Evolutionary conservation across 2,329 filamentous ascomycete species (phyloP), one percentile per base, ranked within the genome.

Genomic region (Sphaerostilbella broomeana): DNA sequence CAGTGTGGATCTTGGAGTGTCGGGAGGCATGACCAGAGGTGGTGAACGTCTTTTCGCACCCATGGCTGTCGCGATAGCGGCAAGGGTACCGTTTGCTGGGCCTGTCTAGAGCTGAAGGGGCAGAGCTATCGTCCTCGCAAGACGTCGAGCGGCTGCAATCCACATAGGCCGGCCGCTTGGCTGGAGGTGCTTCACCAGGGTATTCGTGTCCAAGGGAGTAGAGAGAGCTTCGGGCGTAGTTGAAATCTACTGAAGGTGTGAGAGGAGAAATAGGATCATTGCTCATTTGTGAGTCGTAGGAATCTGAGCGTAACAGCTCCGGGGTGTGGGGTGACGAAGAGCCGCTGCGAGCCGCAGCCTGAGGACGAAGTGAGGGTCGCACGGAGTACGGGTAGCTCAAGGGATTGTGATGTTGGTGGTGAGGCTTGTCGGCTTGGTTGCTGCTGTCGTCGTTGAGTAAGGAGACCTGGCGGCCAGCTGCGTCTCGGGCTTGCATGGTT

Each of bases 21-120:
- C 85, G 79, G 29, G 85, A 86, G n/a, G 86, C 84, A 53, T 90
- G 85, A 29, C 85, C 85, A 0, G 85, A 89, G 3, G 85, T 90
- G 43, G 85, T 89, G 58, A 90, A 90, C 9, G 79, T 86, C 66
- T 87, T 86, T 52, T 75, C 76, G 65, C 85, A 90, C 27, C 77
- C 75, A 51, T 79, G 81, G 36, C 72, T 74, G 47, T 86, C 81
- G 22, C 79, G 76, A 55, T 81, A 82, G 17, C 82, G 80, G 58
- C 84, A 88, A 2, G 82, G 81, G 52, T 85, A 87, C 42, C 81
- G 74, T 75, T 81, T 87, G 60, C 69, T 62, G 42, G 68, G 56
- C 46, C 72, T 60, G 51, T 75, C 65, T 48, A 64, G 53, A 48
- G 61, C 45, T 47, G 63, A 54, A 27, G 65, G 65, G 34, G 64